Percentiles rank a stretch among this genome's conserved stretches.
Evolutionary conservation across 192 early-diverging fungal genomes (phyloP).

Genomic region (Obelidium mucronatum): DNA sequence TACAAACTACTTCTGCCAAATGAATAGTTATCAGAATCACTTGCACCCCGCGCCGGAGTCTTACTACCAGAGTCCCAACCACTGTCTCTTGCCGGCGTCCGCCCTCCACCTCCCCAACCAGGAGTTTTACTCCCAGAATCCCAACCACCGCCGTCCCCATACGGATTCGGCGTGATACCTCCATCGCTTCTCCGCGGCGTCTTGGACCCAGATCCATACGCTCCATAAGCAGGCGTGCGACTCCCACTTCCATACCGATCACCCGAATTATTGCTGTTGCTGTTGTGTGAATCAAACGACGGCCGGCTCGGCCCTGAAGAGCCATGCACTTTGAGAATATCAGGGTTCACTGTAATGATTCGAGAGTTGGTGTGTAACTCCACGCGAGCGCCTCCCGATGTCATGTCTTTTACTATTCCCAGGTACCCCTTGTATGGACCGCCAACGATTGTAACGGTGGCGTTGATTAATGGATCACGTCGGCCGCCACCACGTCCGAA

Average conservation of each 20-base stretch:
- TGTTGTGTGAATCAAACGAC: slow-evolving; percentile 16
- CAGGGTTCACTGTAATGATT: slow-evolving; percentile 80
- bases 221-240: slow-evolving; percentile 49
- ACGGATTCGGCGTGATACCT: slow-evolving; percentile 47
- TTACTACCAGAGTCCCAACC: slow-evolving; percentile 54
- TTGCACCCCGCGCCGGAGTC: slow-evolving; percentile 28
- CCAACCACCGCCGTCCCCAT: slow-evolving; percentile 70
- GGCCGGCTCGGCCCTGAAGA: slow-evolving; percentile 27
- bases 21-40: slow-evolving; percentile 29
- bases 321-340: slow-evolving; percentile 74
- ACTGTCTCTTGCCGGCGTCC: slow-evolving; percentile 42
- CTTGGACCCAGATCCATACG: slow-evolving; percentile 29
- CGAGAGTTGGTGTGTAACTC: slow-evolving; percentile 92
- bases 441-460: slow-evolving; percentile 82
- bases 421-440: slow-evolving; percentile 98
- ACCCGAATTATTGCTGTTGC: slow-evolving; percentile 21
- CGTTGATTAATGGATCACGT: slow-evolving; percentile 63
- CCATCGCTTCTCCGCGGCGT: too few species aligned
- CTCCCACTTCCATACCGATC: slow-evolving; percentile 50
- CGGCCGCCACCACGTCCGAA: slow-evolving; percentile 60
- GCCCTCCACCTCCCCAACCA: slow-evolving; percentile 66
- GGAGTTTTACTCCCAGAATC: slow-evolving; percentile 70
- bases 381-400: slow-evolving; percentile 75
- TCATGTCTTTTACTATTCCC: slow-evolving; percentile 92
- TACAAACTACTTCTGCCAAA: slow-evolving; percentile 9